Evolutionary conservation across 345 rosid genomes (phyloP).

Genomic region (Luvunga scandens): DNA sequence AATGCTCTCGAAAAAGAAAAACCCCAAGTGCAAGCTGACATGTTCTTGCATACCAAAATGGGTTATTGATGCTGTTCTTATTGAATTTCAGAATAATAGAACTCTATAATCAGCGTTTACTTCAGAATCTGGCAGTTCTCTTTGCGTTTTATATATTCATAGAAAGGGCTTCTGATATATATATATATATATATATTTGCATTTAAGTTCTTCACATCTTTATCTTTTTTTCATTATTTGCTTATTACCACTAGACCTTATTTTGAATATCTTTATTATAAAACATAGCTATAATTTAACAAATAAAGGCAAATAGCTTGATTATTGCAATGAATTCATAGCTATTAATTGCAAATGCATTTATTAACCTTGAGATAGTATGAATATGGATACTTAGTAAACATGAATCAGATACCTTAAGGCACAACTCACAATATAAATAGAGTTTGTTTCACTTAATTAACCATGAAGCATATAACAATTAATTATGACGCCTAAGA

Average conservation of each 20-base stretch:
- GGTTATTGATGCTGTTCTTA: neutral
- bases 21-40: too few relatives aligned
- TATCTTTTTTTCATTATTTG: neutral
- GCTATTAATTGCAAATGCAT: too few relatives aligned
- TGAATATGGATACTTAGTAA: neutral
- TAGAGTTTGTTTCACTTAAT: neutral
- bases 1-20: too few relatives aligned
- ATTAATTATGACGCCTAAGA: neutral
- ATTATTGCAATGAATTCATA: neutral
- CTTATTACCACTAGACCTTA: neutral
- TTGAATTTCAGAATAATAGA: neutral
- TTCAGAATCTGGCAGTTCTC: neutral
- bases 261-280: neutral
- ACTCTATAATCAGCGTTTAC: neutral
- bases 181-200: too few relatives aligned
- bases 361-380: too few relatives aligned
- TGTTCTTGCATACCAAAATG: neutral
- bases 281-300: neutral
- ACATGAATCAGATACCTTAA: neutral
- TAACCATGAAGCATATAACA: neutral
- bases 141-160: neutral
- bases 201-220: neutral
- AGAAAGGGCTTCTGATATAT: neutral
- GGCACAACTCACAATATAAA: neutral
- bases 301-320: neutral